Evolutionary conservation across 2,329 filamentous ascomycete species (phyloP).

Genomic region (Chalaropsis thielavioides): DNA sequence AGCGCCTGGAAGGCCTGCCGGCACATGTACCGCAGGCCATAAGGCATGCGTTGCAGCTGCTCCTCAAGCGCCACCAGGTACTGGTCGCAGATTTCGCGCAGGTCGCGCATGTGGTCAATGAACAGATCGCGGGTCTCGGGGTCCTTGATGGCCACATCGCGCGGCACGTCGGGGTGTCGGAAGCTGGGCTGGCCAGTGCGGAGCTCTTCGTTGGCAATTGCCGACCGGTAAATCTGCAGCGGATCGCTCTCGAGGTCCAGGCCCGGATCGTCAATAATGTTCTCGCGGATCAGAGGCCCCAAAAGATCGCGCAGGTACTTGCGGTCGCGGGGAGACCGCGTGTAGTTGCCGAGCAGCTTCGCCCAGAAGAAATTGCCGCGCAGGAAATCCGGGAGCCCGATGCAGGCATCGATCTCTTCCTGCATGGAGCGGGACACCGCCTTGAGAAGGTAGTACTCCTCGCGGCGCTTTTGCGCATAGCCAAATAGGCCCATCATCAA

Average conservation of each 20-base stretch:
- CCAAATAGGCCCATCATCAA: slow-evolving; percentile 94
- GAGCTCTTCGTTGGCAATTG: slow-evolving; percentile 94
- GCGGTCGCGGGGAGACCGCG: slow-evolving; percentile 77
- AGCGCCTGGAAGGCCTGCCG: slow-evolving; percentile 74
- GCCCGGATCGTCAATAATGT: slow-evolving; percentile 81
- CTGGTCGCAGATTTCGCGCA: slow-evolving; percentile 87
- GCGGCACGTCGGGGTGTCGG: slow-evolving; percentile 68
- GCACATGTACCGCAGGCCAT: slow-evolving; percentile 76
- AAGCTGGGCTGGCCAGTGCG: slow-evolving; percentile 74
- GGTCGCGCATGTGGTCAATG: slow-evolving; percentile 83
- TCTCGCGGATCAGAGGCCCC: slow-evolving; percentile 72
- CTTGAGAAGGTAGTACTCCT: slow-evolving; percentile 93
- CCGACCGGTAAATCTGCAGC: slow-evolving; percentile 88
- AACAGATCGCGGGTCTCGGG: slow-evolving; percentile 84
- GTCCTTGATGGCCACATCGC: slow-evolving; percentile 91
- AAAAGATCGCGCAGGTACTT: slow-evolving; percentile 83
- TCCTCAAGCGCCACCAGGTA: slow-evolving; percentile 75
- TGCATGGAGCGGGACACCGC: slow-evolving; percentile 67
- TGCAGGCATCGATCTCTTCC: slow-evolving; percentile 67
- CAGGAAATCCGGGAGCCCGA: slow-evolving; percentile 66
- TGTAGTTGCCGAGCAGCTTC: slow-evolving; percentile 73
- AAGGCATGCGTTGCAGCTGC: slow-evolving; percentile 74
- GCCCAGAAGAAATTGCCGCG: slow-evolving; percentile 89
- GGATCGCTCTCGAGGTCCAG: slow-evolving; percentile 93
- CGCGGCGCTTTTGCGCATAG: slow-evolving; percentile 88